Percentiles rank a stretch among this genome's conserved stretches.
These are phyloP conservation scores for Lophiotrema nucula DNA, from an alignment of 495 filamentous ascomycete species.

Conservation along the genomic window DNA sequence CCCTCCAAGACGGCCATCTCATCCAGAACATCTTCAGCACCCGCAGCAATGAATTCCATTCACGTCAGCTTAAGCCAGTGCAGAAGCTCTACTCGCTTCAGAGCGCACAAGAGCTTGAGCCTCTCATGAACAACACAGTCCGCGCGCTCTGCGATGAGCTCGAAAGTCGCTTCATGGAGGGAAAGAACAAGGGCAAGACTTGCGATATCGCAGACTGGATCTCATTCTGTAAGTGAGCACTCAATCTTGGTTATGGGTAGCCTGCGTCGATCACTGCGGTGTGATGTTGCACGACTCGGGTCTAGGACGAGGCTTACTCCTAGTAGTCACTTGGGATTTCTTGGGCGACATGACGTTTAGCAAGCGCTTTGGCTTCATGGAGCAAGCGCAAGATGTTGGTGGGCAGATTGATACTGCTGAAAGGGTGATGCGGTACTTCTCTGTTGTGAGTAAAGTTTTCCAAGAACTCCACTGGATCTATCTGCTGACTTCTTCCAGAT, in stretches of 20 bases:
- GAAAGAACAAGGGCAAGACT: conserved; percentile 3
- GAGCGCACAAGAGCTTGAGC: conserved; percentile 13
- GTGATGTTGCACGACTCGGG: too few species aligned
- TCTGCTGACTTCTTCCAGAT: conserved; percentile 2
- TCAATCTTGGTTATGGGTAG: too few species aligned
- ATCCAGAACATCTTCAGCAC: conserved; percentile 24
- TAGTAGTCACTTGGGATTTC: conserved; percentile 17
- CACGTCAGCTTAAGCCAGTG: conserved; percentile 6
- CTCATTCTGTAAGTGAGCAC: conserved; percentile 4
- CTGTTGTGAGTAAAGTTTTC: conserved; percentile 1
- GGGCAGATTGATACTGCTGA: conserved; percentile 6
- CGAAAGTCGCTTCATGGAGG: conserved; percentile 16
- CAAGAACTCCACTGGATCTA: too few species aligned
- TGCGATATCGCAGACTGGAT: conserved; percentile 23
- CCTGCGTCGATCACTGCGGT: too few species aligned
- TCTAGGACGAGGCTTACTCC: background rate
- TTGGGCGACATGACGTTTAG: conserved; percentile 20
- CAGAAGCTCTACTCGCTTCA: conserved; percentile 9
- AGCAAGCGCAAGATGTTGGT: conserved; percentile 2
- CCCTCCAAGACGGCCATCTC: conserved; percentile 14
- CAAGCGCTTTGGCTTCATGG: conserved; percentile 21
- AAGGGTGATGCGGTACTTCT: conserved; percentile 19
- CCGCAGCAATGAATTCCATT: conserved; percentile 19
- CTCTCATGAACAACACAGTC: conserved; percentile 12
- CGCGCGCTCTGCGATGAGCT: conserved; percentile 10